A percentile compares a stretch with the other conserved stretches of the same genome.
These are phyloP conservation scores for Isabelozyma gotoi DNA, from an alignment of 805 yeast species.

Conservation along the genomic window DNA sequence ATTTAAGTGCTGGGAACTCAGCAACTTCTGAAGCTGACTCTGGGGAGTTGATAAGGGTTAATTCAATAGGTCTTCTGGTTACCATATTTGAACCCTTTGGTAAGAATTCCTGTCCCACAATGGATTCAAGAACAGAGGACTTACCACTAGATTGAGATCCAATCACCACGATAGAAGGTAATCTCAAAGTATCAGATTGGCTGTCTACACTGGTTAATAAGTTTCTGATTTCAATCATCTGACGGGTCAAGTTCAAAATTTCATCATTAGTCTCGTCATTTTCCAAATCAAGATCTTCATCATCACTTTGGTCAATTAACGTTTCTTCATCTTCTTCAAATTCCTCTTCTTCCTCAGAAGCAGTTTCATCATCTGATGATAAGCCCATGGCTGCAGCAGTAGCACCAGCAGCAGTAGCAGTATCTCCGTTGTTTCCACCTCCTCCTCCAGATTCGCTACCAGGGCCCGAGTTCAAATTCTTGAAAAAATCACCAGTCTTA, in stretches of 20 bases:
- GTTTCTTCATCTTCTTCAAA: slow-evolving; percentile 55
- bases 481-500: slow-evolving; percentile 44
- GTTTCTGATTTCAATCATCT: slow-evolving; percentile 93
- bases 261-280: slow-evolving; percentile 68
- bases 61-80: slow-evolving; percentile 94
- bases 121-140: slow-evolving; percentile 91
- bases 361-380: slow-evolving; percentile 34
- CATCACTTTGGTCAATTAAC: slow-evolving; percentile 39
- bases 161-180: slow-evolving; percentile 94
- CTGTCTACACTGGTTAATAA: slow-evolving; percentile 69
- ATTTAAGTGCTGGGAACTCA: slow-evolving; percentile 87
- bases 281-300: slow-evolving; percentile 44
- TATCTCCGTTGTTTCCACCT: slow-evolving; percentile 28
- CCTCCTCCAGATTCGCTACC: slow-evolving; percentile 26
- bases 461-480: slow-evolving; percentile 25
- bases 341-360: slow-evolving; percentile 36
- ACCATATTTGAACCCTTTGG: slow-evolving; percentile 99
- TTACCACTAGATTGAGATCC: slow-evolving; percentile 98
- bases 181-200: slow-evolving; percentile 68
- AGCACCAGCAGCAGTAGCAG: slow-evolving; percentile 50
- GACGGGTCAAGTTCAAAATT: slow-evolving; percentile 85
- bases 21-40: slow-evolving; percentile 78
- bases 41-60: slow-evolving; percentile 89
- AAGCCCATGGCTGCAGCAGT: slow-evolving; percentile 57
- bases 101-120: slow-evolving; percentile 96